Base-by-base conservation (phyloP, 2,329 filamentous ascomycete genomes). In the Paraphoma sp. region DNA sequence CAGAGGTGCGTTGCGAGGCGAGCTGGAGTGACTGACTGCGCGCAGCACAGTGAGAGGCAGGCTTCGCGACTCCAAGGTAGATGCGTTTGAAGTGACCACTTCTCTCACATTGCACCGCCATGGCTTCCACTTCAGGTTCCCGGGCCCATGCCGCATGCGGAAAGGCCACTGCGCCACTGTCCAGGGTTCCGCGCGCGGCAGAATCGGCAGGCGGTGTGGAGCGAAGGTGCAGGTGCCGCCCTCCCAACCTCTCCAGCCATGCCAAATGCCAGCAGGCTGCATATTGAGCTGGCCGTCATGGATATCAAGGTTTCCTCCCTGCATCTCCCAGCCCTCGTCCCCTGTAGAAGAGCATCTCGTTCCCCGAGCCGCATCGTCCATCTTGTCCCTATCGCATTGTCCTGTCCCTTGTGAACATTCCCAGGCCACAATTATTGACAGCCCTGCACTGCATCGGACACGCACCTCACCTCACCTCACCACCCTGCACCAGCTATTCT, bases 331-430 rank as follows among this genome's bases (percentile, higher is more conserved):
- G 50, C 53, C 51, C 28, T 23, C 23, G 23, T 58, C 57, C 64
- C 59, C 60, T 68, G 64, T 64, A 65, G 59, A 64, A 66, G 63
- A 59, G 52, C 56, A 41, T 44, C 43, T 52, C 44, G 48, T 46
- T 53, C 36, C 44, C 50, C 14, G 54, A 51, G 50, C 50, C 51
- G 51, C 51, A 42, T 30, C 38, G 36, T 51, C 31, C 17, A 38
- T 48, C 17, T 48, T 6, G 6, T 28, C 7, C 33, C 23, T 16
- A 41, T 49, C 36, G 51, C 44, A 29, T 28, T 16, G 38, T 16
- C 28, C 33, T 53, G 49, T 59, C 28, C 33, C 45, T 11, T 48
- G 30, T 42, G 45, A 44, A 23, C 42, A 38, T 42, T 51, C 49
- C 52, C 33, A 14, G 50, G 59, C 44, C 54, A 57, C 56, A 44